Conservation (phyloP, 192 early-diverging fungal genomes). For the Ambispora gerdemannii region DNA sequence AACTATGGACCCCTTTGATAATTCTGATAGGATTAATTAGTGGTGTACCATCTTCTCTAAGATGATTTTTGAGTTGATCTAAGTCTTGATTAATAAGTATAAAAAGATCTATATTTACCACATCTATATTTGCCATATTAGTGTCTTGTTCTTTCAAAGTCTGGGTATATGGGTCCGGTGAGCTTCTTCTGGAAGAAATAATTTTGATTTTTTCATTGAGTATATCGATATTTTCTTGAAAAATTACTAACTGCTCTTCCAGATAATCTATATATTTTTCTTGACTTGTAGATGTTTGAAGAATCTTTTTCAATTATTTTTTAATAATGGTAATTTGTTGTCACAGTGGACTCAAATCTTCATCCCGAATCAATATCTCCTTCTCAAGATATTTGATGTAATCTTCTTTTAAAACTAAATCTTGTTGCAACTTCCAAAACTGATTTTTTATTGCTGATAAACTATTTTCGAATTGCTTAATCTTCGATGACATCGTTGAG, state of each 20-base stretch:
- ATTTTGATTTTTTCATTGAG: neutral
- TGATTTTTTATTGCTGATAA: neutral
- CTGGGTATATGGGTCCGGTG: too few species aligned
- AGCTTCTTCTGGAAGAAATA: too few species aligned
- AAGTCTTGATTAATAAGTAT: too few species aligned
- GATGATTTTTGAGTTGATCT: neutral
- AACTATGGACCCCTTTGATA: too few species aligned
- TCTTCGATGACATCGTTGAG: neutral
- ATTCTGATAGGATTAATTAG: slow-evolving; percentile 3
- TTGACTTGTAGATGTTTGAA: neutral
- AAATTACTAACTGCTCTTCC: neutral
- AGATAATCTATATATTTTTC: neutral
- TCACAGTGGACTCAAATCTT: neutral
- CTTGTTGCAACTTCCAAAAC: neutral
- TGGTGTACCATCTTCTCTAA: neutral
- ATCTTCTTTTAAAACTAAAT: slow-evolving; percentile 1
- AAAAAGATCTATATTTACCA: too few species aligned
- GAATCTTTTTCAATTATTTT: neutral
- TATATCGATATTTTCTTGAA: neutral
- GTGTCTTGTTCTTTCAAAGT: too few species aligned
- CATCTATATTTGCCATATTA: too few species aligned
- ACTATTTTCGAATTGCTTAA: neutral
- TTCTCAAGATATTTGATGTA: neutral
- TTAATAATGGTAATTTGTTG: neutral
- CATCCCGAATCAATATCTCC: neutral